phyloP scores from a whole-genome alignment of 139 green algal species.

The Chlorella sorokiniana region DNA sequence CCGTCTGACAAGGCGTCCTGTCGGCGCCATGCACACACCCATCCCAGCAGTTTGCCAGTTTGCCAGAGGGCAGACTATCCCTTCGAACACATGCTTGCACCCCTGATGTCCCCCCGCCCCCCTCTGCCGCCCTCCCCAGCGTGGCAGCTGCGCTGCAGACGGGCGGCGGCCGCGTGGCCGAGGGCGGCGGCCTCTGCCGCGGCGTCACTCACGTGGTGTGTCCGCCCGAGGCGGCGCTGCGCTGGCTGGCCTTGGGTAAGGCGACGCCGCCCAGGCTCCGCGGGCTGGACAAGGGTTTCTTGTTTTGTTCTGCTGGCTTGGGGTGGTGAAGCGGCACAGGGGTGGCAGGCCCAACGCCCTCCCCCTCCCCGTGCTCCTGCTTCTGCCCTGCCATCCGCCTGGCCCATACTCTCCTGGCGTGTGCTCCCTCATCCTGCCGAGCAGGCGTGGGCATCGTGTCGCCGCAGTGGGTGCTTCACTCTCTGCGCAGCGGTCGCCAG shows the following conservation, averaged over 20 bases:
- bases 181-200: background rate
- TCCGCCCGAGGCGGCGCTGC: slow-evolving; percentile 30
- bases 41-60: background rate
- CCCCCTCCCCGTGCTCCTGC: background rate
- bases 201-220: slow-evolving; percentile 39
- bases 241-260: slow-evolving; percentile 46
- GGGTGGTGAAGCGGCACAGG: no score
- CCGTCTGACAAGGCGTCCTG: no score
- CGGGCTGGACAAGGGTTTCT: no score
- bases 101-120: background rate
- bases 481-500: slow-evolving; percentile 27
- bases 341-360: no score
- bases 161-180: slow-evolving; percentile 28
- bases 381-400: background rate
- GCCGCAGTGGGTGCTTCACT: slow-evolving; percentile 40
- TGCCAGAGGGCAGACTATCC: background rate
- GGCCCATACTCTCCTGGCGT: background rate
- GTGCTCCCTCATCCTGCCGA: background rate
- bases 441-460: slow-evolving; percentile 49
- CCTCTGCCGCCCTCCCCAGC: background rate
- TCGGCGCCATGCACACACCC: no score
- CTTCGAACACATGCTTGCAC: no score
- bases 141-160: slow-evolving; percentile 19
- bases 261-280: no score
- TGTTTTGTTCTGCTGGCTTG: no score